Conservation (phyloP, 805 yeast genomes). For the Wickerhamiella australiensis region DNA sequence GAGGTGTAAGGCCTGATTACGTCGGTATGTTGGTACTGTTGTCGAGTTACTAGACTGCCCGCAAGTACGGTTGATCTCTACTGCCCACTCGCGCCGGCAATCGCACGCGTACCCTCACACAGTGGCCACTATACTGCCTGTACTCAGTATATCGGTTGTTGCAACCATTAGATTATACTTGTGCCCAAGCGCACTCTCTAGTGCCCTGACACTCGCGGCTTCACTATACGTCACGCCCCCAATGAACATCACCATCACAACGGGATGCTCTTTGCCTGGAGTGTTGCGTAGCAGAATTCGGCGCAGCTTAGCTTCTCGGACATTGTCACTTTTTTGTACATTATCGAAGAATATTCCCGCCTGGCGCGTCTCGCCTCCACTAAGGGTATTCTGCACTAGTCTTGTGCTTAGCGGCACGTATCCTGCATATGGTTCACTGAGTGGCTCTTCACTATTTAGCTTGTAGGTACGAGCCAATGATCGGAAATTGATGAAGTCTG, state of each 20-base stretch:
- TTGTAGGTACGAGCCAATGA: conserved; percentile 23
- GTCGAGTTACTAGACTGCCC: no score
- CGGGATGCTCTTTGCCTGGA: conserved; percentile 25
- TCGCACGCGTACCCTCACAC: no score
- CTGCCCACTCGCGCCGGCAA: no score
- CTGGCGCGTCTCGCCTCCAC: conserved; percentile 16
- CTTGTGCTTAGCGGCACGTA: conserved; percentile 66
- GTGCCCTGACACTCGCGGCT: conserved; percentile 52
- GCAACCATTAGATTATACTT: conserved; percentile 32
- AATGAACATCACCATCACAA: conserved; percentile 42
- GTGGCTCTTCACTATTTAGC: conserved; percentile 23
- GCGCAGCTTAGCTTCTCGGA: conserved; percentile 27
- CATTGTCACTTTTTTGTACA: conserved; percentile 16
- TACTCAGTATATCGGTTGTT: conserved; percentile 37
- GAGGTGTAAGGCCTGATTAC: no score
- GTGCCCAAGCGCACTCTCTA: conserved; percentile 33
- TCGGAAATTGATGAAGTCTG: conserved; percentile 26
- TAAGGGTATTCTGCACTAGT: conserved; percentile 55
- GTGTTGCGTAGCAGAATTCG: conserved; percentile 26
- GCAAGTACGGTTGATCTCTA: no score
- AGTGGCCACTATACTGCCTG: background rate
- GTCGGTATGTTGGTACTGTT: no score
- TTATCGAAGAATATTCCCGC: conserved; percentile 19
- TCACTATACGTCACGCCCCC: conserved; percentile 89
- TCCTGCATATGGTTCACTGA: conserved; percentile 46